phyloP scores from a whole-genome alignment of 2,329 filamentous ascomycete genomes.

The Aureobasidium pullulans region DNA sequence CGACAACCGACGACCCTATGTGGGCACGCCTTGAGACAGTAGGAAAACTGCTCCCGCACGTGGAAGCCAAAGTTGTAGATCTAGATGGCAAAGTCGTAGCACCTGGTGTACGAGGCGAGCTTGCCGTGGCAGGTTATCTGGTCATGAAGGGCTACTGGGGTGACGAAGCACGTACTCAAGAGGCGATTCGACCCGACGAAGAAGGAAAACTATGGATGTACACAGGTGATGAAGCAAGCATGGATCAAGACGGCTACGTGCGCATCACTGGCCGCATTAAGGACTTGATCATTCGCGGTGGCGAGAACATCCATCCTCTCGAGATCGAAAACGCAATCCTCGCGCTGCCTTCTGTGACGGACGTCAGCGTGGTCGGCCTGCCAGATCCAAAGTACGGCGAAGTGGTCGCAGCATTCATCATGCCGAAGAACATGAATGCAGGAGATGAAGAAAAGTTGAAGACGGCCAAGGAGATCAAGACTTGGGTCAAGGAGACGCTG shows the following conservation, averaged over 20 bases:
- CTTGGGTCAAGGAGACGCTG: constrained; percentile 65
- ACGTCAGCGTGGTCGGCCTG: constrained; percentile 72
- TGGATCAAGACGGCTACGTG: constrained; percentile 77
- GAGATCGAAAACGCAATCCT: constrained; percentile 66
- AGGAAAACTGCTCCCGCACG: constrained; percentile 77
- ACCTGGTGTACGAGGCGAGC: constrained; percentile 64
- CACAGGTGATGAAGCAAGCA: constrained; percentile 83
- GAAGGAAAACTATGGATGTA: constrained; percentile 71
- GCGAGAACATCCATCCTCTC: constrained; percentile 91
- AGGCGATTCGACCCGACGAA: constrained; percentile 55
- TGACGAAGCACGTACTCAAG: constrained; percentile 61
- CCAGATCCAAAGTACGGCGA: constrained; percentile 80
- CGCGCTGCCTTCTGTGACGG: not conserved
- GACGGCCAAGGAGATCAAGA: constrained; percentile 52
- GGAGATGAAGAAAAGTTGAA: constrained; percentile 20
- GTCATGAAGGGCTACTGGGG: constrained; percentile 88
- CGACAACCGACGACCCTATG: constrained; percentile 65
- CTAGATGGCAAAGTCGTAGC: constrained; percentile 53
- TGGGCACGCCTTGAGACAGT: constrained; percentile 68
- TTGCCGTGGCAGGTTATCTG: constrained; percentile 76
- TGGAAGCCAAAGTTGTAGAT: constrained; percentile 68
- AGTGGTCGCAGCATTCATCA: constrained; percentile 75
- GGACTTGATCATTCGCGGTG: constrained; percentile 88
- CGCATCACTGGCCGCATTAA: constrained; percentile 88
- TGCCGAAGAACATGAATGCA: constrained; percentile 39